Base-by-base conservation (phyloP, 2,329 filamentous ascomycete species). In the Rutstroemia sp. region DNA sequence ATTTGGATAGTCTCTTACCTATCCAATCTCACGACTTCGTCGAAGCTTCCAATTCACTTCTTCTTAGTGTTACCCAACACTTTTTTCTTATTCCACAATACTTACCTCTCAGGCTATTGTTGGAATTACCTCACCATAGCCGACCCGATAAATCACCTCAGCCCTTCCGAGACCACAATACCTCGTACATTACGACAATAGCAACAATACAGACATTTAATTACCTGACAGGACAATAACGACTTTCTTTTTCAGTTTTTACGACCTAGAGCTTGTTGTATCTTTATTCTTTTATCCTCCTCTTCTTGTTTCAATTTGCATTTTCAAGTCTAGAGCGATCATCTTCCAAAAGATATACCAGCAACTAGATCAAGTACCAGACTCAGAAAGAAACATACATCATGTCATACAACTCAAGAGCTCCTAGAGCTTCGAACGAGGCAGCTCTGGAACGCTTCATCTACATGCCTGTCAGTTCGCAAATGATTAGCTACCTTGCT, bases 401-500 rank as follows among this genome's bases (percentile, higher is more conserved):
- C 34, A 51, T 51, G 48, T 40, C 48, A 17, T 57, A 23, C 44
- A 48, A 36, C 57, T 40, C 56, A 34, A 53, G 59, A 25, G 47
- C 64, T 39, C 50, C 44, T 60, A 46, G 58, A 48, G 52, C 60
- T 42, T 56, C 67, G 36, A 91, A 91, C 76, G 82, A 85, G 71
- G 80, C 80, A 54, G 89, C 89, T 50, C 79, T 94, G 62, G 87
- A 92, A 67, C 81, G 88, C 67, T 92, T 94, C 71, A 82, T 94
- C 75, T 89, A 87, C 73, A 80, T 82, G 64, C 85, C 86, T 9
- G 89, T 94, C 61, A 84, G 79, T 68, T 79, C 79, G 65, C 79
- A 86, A 55, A 94, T 94, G 89, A 87, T 94, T 66, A 72, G 76
- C 58, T 89, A 89, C 73, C 81, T 94, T 58, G 87, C 89, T 61